phyloP scores from a whole-genome alignment of 2,329 filamentous ascomycete species.

The Penicillium sumatraense region DNA sequence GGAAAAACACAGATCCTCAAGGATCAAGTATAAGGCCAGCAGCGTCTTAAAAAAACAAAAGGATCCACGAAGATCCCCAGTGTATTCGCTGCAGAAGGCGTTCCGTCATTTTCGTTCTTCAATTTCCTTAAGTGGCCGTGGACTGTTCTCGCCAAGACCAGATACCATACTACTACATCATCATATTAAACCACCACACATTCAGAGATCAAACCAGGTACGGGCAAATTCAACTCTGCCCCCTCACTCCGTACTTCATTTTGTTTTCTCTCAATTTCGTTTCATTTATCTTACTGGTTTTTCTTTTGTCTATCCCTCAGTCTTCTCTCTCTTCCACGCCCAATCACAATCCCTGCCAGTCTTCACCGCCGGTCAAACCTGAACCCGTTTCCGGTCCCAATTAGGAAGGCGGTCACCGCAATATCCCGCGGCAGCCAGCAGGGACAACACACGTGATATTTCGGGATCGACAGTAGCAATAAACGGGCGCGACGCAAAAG shows the following conservation, averaged over 20 bases:
- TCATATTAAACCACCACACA: not conserved
- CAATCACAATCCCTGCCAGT: not conserved
- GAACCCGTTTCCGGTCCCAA: not conserved
- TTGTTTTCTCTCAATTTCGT: not conserved
- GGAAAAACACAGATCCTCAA: too few relatives aligned
- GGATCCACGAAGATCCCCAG: slow-evolving; percentile 1
- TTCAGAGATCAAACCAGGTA: slow-evolving; percentile 5
- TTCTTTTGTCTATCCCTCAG: not conserved
- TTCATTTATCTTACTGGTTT: not conserved
- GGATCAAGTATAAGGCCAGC: not conserved
- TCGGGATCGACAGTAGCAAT: slow-evolving; percentile 2
- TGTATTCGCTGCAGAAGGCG: not conserved
- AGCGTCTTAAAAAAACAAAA: not conserved
- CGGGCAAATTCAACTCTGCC: not conserved
- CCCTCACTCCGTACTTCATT: not conserved
- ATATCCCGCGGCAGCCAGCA: not conserved
- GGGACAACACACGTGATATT: not conserved
- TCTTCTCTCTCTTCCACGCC: not conserved
- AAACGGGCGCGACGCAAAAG: not conserved
- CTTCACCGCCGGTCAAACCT: not conserved
- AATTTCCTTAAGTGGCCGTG: not conserved
- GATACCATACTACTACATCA: not conserved
- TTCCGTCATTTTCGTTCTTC: not conserved
- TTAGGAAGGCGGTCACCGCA: not conserved
- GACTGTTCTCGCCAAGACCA: not conserved